Conservation (phyloP, 768 basidiomycete genomes). For the Phylloporus sp. region DNA sequence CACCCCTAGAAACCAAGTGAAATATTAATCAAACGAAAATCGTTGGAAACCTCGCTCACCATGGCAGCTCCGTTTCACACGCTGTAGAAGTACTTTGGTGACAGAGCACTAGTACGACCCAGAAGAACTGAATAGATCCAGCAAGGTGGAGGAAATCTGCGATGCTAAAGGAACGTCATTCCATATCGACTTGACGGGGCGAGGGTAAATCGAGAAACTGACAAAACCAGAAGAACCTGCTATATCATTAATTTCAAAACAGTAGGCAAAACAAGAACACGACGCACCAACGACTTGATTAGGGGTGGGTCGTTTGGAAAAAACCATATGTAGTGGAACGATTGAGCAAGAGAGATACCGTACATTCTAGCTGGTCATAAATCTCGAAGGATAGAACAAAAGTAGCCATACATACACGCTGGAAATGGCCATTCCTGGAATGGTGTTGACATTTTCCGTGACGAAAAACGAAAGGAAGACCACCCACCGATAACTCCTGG, state of each 20-base stretch:
- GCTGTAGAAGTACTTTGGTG: neutral
- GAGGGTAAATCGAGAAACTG: neutral
- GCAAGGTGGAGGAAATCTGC: slow-evolving; percentile 5
- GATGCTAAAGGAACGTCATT: slow-evolving; percentile 2
- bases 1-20: slow-evolving; percentile 2
- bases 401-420: slow-evolving; percentile 1
- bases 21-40: neutral
- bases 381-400: neutral
- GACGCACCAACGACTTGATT: slow-evolving; percentile 12
- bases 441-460: neutral
- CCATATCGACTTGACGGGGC: neutral
- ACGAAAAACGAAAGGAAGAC: neutral
- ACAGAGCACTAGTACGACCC: slow-evolving; percentile 4
- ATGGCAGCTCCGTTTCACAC: slow-evolving; percentile 1
- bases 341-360: slow-evolving; percentile 6
- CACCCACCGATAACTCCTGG: slow-evolving; percentile 12
- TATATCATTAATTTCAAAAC: neutral
- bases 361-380: slow-evolving; percentile 10
- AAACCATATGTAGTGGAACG: neutral
- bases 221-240: slow-evolving; percentile 14
- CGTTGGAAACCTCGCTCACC: slow-evolving; percentile 2
- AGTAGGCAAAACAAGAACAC: neutral
- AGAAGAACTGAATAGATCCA: slow-evolving; percentile 4
- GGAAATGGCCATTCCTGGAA: slow-evolving; percentile 1
- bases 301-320: slow-evolving; percentile 4